Evolutionary conservation across 257 asterid genomes (phyloP).

Genomic region (Marsdenia floribunda): DNA sequence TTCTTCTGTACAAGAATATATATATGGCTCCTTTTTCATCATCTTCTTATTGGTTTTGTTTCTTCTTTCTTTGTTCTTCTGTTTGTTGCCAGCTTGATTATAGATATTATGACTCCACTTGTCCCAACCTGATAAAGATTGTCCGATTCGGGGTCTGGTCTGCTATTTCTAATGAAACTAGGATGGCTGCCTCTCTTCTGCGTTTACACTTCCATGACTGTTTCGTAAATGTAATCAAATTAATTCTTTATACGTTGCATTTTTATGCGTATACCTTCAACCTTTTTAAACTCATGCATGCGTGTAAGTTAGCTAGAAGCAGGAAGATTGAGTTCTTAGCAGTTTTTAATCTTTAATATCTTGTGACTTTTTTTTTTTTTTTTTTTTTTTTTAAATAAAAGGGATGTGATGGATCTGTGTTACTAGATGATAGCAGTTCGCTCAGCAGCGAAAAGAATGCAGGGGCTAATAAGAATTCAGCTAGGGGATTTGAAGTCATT

Average conservation of each 20-base stretch:
- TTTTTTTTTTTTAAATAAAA: constrained; percentile 9
- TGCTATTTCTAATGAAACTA: constrained; percentile 64
- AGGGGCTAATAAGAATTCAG: constrained; percentile 48
- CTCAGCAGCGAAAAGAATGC: constrained; percentile 60
- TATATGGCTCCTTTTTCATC: constrained; percentile 20
- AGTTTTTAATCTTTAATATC: not conserved
- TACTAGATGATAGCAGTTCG: constrained; percentile 51
- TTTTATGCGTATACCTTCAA: not conserved
- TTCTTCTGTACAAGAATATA: not conserved
- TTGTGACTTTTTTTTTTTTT: not conserved
- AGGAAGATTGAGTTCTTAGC: not conserved
- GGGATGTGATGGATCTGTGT: constrained; percentile 79
- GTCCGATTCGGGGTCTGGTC: constrained; percentile 55
- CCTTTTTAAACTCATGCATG: too few relatives aligned
- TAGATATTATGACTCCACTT: constrained; percentile 41
- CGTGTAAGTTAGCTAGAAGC: too few relatives aligned
- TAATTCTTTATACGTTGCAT: not conserved
- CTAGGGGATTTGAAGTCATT: constrained; percentile 64
- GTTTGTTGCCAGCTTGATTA: constrained; percentile 51
- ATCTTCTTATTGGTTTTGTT: constrained; percentile 20
- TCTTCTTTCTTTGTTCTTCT: constrained; percentile 29
- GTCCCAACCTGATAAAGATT: constrained; percentile 52
- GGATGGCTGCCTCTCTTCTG: constrained; percentile 74
- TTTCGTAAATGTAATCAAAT: constrained; percentile 43
- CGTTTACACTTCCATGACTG: constrained; percentile 82